Conservation (phyloP, 2,329 filamentous ascomycete genomes). For the Penicillium sp. region DNA sequence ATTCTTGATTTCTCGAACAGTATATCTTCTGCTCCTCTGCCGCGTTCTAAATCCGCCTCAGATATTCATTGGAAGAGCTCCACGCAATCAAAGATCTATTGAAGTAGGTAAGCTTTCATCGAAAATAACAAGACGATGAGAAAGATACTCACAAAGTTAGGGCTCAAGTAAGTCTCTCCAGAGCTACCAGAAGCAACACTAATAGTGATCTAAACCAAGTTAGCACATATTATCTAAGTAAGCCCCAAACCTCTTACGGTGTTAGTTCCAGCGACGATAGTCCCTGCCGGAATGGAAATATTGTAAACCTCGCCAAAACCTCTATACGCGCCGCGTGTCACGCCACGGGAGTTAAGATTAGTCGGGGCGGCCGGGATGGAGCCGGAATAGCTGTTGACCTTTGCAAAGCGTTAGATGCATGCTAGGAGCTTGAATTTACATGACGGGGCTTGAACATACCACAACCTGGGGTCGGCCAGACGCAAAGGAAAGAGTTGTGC, state of each 20-base stretch:
- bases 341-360: slow-evolving; percentile 63
- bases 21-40: neutral
- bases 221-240: neutral
- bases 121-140: no score
- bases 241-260: slow-evolving; percentile 36
- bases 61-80: slow-evolving; percentile 29
- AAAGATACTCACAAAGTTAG: slow-evolving; percentile 47
- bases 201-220: slow-evolving; percentile 50
- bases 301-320: slow-evolving; percentile 65
- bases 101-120: neutral
- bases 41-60: no score
- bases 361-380: slow-evolving; percentile 54
- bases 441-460: slow-evolving; percentile 1
- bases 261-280: slow-evolving; percentile 59
- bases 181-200: slow-evolving; percentile 58
- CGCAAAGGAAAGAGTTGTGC: slow-evolving; percentile 62
- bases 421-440: accelerated
- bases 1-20: neutral
- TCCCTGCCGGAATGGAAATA: slow-evolving; percentile 58
- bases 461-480: slow-evolving; percentile 57
- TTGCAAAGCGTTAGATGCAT: neutral
- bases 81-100: slow-evolving; percentile 31
- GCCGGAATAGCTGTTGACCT: slow-evolving; percentile 56
- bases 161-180: slow-evolving; percentile 55
- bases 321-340: slow-evolving; percentile 64